A percentile compares a stretch with the other conserved stretches of the same genome.
Evolutionary conservation across 345 rosid genomes (phyloP).

Genomic region (Gossypium sturtianum): DNA sequence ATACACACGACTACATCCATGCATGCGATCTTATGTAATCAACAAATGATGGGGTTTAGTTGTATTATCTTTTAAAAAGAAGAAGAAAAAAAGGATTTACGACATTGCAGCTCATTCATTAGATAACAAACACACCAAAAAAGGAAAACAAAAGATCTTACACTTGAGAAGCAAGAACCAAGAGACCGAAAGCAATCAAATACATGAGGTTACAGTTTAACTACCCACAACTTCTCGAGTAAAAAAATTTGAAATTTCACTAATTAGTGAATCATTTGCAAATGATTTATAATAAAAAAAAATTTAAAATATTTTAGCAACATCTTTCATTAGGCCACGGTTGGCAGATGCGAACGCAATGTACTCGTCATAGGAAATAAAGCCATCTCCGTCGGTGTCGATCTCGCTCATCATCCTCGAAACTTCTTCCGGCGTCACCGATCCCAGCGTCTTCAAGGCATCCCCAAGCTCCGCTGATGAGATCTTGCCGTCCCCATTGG

Average conservation of each 20-base stretch:
- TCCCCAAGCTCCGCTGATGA: slow-evolving; percentile 75
- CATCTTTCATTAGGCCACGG: slow-evolving; percentile 82
- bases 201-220: neutral
- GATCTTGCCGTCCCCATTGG: slow-evolving; percentile 81
- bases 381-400: slow-evolving; percentile 87
- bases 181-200: neutral
- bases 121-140: neutral
- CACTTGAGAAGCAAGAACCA: neutral
- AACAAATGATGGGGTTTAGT: neutral
- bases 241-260: neutral
- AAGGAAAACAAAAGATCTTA: neutral
- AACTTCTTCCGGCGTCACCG: slow-evolving; percentile 54
- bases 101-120: neutral
- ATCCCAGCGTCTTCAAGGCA: slow-evolving; percentile 61
- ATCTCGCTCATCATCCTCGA: slow-evolving; percentile 86
- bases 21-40: neutral
- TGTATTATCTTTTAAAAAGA: neutral
- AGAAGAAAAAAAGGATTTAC: neutral
- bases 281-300: neutral
- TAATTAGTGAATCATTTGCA: neutral
- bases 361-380: slow-evolving; percentile 67
- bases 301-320: slow-evolving; percentile 74
- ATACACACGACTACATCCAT: neutral
- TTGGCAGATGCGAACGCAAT: slow-evolving; percentile 64
- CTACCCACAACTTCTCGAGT: neutral